Evolutionary conservation across 1,284 basidiomycete species (phyloP).

Genomic region (Vanrija humicola): DNA sequence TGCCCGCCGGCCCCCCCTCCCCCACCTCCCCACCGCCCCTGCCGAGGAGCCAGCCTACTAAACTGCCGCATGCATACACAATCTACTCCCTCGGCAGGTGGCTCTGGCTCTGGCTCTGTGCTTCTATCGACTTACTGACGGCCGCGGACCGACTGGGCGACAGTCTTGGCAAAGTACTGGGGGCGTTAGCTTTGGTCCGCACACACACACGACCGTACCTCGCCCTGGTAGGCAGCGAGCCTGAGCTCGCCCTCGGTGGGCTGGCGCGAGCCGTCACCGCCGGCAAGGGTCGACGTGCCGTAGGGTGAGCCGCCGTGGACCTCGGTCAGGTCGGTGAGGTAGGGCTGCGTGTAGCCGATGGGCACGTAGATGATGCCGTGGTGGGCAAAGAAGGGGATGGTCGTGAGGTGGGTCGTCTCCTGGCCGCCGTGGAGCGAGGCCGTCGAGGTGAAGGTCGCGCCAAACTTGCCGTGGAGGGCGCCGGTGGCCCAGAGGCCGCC

Average conservation of each 20-base stretch:
- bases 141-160: constrained; percentile 41
- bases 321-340: constrained; percentile 60
- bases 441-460: constrained; percentile 36
- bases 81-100: constrained; percentile 9
- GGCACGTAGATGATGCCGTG: constrained; percentile 64
- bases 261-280: constrained; percentile 60
- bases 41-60: not conserved
- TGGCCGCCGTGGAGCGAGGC: constrained; percentile 49
- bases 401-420: constrained; percentile 59
- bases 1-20: no score
- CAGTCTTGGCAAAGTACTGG: constrained; percentile 44
- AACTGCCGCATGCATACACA: not conserved
- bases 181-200: not conserved
- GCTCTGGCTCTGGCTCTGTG: not conserved
- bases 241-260: constrained; percentile 62
- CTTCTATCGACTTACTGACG: constrained; percentile 30
- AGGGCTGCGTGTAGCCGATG: constrained; percentile 64
- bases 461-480: constrained; percentile 73
- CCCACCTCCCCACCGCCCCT: not conserved
- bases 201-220: constrained; percentile 24
- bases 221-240: constrained; percentile 62
- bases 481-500: constrained; percentile 68
- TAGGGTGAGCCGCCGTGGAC: constrained; percentile 65
- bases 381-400: constrained; percentile 70
- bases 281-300: constrained; percentile 67